Evolutionary conservation across 805 yeast species (phyloP).

Genomic region (Nakazawaea ambrosiae): DNA sequence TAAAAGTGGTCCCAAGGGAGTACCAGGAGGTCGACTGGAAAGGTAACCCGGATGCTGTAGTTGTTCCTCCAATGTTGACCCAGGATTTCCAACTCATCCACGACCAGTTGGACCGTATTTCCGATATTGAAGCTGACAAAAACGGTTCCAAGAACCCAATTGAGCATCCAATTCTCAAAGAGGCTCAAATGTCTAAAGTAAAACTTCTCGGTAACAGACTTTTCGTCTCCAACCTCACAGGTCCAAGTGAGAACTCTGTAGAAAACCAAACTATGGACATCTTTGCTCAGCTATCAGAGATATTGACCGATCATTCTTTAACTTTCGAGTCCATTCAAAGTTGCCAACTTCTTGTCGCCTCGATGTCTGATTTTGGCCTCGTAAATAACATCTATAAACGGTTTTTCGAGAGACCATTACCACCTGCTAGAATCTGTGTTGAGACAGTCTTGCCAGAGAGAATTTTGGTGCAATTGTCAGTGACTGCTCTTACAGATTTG

Average conservation of each 20-base stretch:
- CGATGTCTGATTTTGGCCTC: conserved; percentile 56
- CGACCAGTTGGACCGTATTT: background rate
- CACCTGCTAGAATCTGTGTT: conserved; percentile 88
- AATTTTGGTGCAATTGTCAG: conserved; percentile 49
- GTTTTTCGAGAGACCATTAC: conserved; percentile 53
- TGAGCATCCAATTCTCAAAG: background rate
- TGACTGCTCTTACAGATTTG: conserved; percentile 34
- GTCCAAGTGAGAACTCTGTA: conserved; percentile 20
- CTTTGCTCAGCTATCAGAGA: conserved; percentile 33
- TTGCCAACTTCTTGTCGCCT: conserved; percentile 50
- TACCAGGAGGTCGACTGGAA: conserved; percentile 12
- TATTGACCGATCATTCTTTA: conserved; percentile 25
- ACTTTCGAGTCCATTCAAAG: conserved; percentile 45
- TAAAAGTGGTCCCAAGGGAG: conserved; percentile 32
- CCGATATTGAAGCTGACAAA: background rate
- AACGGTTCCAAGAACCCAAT: background rate
- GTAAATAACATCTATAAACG: conserved; percentile 57
- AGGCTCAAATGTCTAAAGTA: conserved; percentile 9
- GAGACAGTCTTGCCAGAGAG: conserved; percentile 43
- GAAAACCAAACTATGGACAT: conserved; percentile 43
- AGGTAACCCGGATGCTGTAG: conserved; percentile 1
- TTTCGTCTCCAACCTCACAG: conserved; percentile 37
- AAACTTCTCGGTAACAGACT: conserved; percentile 23
- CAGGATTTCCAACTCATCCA: conserved; percentile 3
- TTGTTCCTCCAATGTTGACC: conserved; percentile 2